These are phyloP conservation scores for Ophiocordyceps sinensis DNA, from an alignment of 2,329 filamentous ascomycete genomes.

Conservation along the genomic window DNA sequence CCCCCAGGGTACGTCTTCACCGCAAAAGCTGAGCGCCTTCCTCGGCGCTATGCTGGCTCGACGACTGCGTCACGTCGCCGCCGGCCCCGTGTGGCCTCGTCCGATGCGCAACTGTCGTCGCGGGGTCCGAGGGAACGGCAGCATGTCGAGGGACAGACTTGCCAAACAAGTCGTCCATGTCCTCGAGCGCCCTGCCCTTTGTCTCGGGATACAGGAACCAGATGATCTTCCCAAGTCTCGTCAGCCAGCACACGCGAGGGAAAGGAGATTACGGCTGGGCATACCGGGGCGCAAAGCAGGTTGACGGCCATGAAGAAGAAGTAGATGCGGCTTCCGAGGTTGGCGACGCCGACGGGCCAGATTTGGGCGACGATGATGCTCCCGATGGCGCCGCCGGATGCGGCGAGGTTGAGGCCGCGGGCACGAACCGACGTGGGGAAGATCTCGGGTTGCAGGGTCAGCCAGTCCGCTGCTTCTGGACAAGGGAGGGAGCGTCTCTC, in stretches of 20 bases:
- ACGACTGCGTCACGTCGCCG: background rate
- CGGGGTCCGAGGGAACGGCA: background rate
- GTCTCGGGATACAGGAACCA: slow-evolving; percentile 30
- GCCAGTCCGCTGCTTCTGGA: background rate
- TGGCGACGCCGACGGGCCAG: slow-evolving; percentile 39
- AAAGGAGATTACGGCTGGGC: background rate
- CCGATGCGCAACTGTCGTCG: background rate
- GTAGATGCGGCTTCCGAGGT: slow-evolving; percentile 36
- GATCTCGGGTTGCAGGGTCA: slow-evolving; percentile 18
- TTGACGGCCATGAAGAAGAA: slow-evolving; percentile 37
- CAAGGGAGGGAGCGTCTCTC: slow-evolving; percentile 1
- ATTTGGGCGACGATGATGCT: slow-evolving; percentile 38
- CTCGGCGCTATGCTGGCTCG: background rate
- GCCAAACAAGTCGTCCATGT: slow-evolving; percentile 29
- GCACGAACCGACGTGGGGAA: slow-evolving; percentile 43
- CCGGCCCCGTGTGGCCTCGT: background rate
- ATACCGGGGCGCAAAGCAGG: slow-evolving; percentile 4
- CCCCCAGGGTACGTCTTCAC: no score
- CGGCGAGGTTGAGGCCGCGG: slow-evolving; percentile 39
- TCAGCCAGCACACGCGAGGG: background rate
- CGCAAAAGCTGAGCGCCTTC: slow-evolving; percentile 4
- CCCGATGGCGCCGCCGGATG: slow-evolving; percentile 38
- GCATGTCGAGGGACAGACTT: background rate
- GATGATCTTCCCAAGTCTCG: slow-evolving; percentile 17
- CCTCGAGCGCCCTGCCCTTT: slow-evolving; percentile 24